Evolutionary conservation across 352 stramenopile species (phyloP), one percentile per base, ranked within the genome.

Genomic region (Pythium dissimile): DNA sequence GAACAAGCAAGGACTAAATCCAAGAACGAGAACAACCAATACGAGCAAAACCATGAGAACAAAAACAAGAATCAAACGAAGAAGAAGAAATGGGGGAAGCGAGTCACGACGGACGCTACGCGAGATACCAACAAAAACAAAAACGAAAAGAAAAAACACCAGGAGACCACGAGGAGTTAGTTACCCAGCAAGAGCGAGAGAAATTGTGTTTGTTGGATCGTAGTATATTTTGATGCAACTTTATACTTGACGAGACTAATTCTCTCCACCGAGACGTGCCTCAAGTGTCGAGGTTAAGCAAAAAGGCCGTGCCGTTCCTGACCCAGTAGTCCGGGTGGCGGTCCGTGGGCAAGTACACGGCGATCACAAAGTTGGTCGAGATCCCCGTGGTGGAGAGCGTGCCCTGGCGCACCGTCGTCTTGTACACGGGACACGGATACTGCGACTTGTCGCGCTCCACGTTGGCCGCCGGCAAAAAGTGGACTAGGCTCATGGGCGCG

Each of bases 281-380:
- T n/a, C n/a, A 90, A 30, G 72, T 74, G 58, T 96, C 94, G 35
- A 98, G 79, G 62, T 97, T 98, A 55, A 95, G 88, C 60, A 98
- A 70, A 64, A 95, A 94, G 2, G 93, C 94, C 2, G 96, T 79
- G 46, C 92, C 93, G 62, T 94, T 94, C 61, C 96, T 80, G 53
- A 98, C 87, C 94, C 93, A 98, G 55, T 92, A 89, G 61, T 96
- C 82, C 1, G 92, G 86, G 9, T 77, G 70, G 32, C 81, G 70
- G 48, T 86, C 72, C 12, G 86, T 97, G 0, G 89, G 88, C 16
- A 98, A 62, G 43, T 97, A 92, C 12, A 98, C 84, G 15, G 93
- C 86, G 30, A 98, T 97, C 51, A 98, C 87, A 73, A 98, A 98
- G 79, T 98, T 98, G 24, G 95, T 98, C 30, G 86, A 97, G 66